A percentile compares a stretch with the other conserved stretches of the same genome.
These are phyloP conservation scores for Ailanthus altissimus DNA, from an alignment of 345 rosid species.

Conservation along the genomic window DNA sequence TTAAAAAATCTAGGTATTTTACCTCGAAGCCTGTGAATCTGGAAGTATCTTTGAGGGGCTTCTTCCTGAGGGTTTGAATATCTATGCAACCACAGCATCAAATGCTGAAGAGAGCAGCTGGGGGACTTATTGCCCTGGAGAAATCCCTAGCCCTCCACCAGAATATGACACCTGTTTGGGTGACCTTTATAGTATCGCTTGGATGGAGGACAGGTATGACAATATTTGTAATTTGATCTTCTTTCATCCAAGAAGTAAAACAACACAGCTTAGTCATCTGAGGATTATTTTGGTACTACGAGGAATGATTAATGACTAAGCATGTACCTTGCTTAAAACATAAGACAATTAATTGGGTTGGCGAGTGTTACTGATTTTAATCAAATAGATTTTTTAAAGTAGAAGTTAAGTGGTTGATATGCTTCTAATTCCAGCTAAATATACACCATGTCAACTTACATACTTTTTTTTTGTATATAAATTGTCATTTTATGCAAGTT, in stretches of 20 bases:
- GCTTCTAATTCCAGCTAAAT: neutral
- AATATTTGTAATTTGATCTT: neutral
- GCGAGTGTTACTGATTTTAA: neutral
- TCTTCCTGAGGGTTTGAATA: conserved; percentile 87
- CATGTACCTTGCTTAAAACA: neutral
- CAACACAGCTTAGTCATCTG: neutral
- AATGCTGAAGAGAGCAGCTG: conserved; percentile 96
- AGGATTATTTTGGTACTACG: neutral
- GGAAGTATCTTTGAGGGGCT: conserved; percentile 99
- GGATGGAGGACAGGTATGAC: conserved; percentile 98
- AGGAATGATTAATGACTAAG: neutral
- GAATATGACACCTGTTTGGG: conserved; percentile 97
- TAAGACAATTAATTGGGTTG: neutral
- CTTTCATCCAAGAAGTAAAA: neutral
- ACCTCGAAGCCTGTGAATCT: conserved; percentile 99
- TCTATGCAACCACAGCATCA: conserved; percentile 92
- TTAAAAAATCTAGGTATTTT: conserved; percentile 72
- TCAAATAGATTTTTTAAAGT: neutral
- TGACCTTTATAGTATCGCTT: conserved; percentile 92
- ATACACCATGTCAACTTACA: neutral
- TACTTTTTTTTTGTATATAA: neutral
- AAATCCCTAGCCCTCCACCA: conserved; percentile 80
- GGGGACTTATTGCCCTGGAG: conserved; percentile 99
- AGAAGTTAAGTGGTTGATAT: neutral
- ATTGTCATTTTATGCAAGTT: neutral